Percentiles rank a stretch among this genome's conserved stretches.
These are phyloP conservation scores for Rhododendron vialii DNA, from an alignment of 148 eudicot genomes.

Conservation along the genomic window DNA sequence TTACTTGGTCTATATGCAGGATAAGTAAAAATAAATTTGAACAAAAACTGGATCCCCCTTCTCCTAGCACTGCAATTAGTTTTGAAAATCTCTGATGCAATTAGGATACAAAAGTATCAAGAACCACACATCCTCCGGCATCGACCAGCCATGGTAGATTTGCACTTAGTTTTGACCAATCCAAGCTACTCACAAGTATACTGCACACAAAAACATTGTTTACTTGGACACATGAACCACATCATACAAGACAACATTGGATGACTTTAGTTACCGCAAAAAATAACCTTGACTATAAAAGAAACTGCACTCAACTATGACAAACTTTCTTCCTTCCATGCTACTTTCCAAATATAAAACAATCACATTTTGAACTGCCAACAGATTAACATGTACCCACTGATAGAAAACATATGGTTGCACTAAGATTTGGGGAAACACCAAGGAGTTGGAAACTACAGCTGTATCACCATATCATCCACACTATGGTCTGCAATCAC, in stretches of 20 bases:
- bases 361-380: not conserved
- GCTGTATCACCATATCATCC: not conserved
- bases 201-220: conserved; percentile 27
- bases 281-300: not conserved
- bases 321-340: not conserved
- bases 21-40: not conserved
- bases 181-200: conserved; percentile 71
- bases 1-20: not conserved
- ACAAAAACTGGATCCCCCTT: not conserved
- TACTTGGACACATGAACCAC: not conserved
- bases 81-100: not conserved
- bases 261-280: not conserved
- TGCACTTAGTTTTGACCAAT: conserved; percentile 63
- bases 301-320: not conserved
- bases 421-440: not conserved
- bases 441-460: not conserved
- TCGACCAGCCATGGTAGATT: conserved; percentile 88
- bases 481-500: not conserved
- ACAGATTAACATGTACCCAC: not conserved
- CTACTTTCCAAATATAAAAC: not conserved
- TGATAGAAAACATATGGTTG: not conserved
- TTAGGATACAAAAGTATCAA: conserved; percentile 79
- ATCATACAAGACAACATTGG: not conserved
- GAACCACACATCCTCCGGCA: conserved; percentile 66
- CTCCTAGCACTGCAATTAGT: not conserved